Evolutionary conservation across 495 filamentous ascomycete species (phyloP).

Genomic region (Xylaria bambusicola): DNA sequence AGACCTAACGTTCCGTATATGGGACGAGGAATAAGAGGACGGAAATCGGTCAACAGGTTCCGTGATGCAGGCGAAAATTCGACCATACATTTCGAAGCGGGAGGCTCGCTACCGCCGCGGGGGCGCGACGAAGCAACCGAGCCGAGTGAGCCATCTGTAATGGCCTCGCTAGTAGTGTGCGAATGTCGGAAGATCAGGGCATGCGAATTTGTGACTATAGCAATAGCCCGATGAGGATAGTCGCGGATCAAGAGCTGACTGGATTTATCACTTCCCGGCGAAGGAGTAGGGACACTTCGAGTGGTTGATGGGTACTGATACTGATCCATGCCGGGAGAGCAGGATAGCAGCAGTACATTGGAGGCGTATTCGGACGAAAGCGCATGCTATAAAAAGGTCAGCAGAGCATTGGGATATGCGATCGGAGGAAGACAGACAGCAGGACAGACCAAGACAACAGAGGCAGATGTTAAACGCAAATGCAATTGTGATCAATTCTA

Average conservation of each 20-base stretch:
- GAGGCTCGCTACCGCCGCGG: constrained; percentile 38
- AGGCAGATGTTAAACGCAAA: too few relatives aligned
- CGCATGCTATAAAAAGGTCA: constrained; percentile 29
- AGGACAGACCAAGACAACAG: too few relatives aligned
- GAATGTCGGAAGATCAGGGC: constrained; percentile 81
- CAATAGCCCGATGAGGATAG: constrained; percentile 81
- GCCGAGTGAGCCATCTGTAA: constrained; percentile 53
- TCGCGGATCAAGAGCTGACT: constrained; percentile 68
- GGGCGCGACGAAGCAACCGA: constrained; percentile 46
- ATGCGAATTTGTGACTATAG: constrained; percentile 74
- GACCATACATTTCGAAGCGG: constrained; percentile 72
- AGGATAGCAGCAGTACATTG: constrained; percentile 29
- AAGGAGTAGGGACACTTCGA: constrained; percentile 27
- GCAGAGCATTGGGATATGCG: not conserved
- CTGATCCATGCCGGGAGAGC: constrained; percentile 38
- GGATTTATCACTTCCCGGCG: constrained; percentile 47
- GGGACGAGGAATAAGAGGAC: constrained; percentile 67
- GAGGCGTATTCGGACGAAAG: constrained; percentile 19
- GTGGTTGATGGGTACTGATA: constrained; percentile 30
- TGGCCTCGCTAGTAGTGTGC: constrained; percentile 53
- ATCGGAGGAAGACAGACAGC: too few relatives aligned
- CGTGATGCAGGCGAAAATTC: constrained; percentile 73
- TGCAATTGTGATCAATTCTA: too few relatives aligned
- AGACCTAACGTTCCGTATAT: constrained; percentile 88
- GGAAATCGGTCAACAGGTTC: constrained; percentile 71